Conservation (phyloP, 139 green algal species). For the Chlorella sp. region DNA sequence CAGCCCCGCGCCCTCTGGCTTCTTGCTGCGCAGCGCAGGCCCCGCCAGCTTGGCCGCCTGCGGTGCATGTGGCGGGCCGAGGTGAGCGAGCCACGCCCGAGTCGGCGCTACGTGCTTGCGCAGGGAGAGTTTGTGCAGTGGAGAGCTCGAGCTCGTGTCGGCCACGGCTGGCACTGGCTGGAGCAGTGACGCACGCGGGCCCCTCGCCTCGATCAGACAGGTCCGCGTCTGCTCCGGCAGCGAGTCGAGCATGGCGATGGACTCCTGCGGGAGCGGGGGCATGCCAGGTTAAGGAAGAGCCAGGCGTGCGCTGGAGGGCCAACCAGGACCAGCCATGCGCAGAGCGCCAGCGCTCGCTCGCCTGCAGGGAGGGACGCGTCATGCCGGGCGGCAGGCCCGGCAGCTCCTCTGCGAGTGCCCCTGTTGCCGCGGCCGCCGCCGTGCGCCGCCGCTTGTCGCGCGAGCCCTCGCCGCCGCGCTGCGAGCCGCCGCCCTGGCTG, state of each 20-base stretch:
- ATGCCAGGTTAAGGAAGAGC: neutral
- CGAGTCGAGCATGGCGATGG: conserved; percentile 28
- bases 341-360: neutral
- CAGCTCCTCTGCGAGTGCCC: conserved; percentile 5
- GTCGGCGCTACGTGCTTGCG: too few species aligned
- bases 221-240: conserved; percentile 8
- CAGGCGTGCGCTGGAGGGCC: neutral
- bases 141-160: too few species aligned
- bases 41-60: conserved; percentile 26
- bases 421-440: neutral
- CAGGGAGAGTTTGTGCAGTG: too few species aligned
- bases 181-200: too few species aligned
- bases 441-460: conserved; percentile 6
- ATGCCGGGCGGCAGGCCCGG: conserved; percentile 14
- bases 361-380: conserved; percentile 26
- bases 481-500: too few species aligned
- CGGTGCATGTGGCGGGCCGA: too few species aligned
- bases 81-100: too few species aligned
- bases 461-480: conserved; percentile 1
- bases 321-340: neutral
- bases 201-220: conserved; percentile 30
- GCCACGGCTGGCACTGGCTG: too few species aligned
- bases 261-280: conserved; percentile 6
- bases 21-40: conserved; percentile 19
- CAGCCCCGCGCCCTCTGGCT: too few species aligned